A percentile compares a stretch with the other conserved stretches of the same genome.
These are phyloP conservation scores for Epicoccum nigrum DNA, from an alignment of 2,329 filamentous ascomycete species.

Conservation along the genomic window DNA sequence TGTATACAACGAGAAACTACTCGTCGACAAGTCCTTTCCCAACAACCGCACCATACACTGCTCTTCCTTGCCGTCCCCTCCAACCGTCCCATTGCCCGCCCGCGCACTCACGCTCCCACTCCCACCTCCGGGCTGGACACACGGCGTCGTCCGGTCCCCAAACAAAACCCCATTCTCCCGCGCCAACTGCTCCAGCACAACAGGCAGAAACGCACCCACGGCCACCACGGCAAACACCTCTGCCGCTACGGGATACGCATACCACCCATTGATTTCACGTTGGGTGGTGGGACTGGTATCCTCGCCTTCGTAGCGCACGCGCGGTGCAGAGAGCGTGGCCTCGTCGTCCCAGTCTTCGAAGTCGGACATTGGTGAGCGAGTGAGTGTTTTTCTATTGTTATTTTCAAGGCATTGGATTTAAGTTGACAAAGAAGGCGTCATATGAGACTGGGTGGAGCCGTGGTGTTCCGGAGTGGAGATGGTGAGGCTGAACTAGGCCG, in stretches of 20 bases:
- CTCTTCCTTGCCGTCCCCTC: slow-evolving; percentile 25
- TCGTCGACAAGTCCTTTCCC: slow-evolving; percentile 83
- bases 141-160: slow-evolving; percentile 74
- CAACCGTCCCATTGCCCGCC: slow-evolving; percentile 22
- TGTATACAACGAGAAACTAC: slow-evolving; percentile 94
- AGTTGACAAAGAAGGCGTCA: neutral
- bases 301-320: slow-evolving; percentile 35
- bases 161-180: slow-evolving; percentile 85
- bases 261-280: slow-evolving; percentile 86
- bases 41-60: slow-evolving; percentile 82
- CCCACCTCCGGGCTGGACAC: slow-evolving; percentile 60
- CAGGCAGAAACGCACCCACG: slow-evolving; percentile 85
- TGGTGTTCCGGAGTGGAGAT: neutral
- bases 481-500: slow-evolving; percentile 16
- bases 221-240: slow-evolving; percentile 93
- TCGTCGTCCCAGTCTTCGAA: slow-evolving; percentile 14
- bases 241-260: slow-evolving; percentile 86
- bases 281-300: slow-evolving; percentile 74
- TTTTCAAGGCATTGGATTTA: neutral
- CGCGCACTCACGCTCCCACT: slow-evolving; percentile 30
- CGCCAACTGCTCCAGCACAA: slow-evolving; percentile 87
- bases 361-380: slow-evolving; percentile 20
- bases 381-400: neutral
- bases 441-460: neutral
- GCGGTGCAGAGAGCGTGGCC: neutral